Base-by-base conservation (phyloP, 306 rosid species). In the Fagus sylvatica region DNA sequence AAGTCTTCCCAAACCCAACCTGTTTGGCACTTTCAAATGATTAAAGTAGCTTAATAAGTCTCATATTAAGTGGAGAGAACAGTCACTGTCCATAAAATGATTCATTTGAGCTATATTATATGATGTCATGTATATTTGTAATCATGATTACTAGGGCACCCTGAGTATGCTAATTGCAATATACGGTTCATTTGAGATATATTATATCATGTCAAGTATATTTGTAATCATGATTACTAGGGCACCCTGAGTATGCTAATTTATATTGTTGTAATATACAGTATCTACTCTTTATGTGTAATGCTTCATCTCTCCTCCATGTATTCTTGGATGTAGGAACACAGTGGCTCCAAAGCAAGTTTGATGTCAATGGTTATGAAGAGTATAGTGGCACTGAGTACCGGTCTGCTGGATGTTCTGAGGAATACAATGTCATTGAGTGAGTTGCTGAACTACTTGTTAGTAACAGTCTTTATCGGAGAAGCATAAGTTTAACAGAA, bases 381-480 rank as follows among this genome's bases (percentile, higher is more conserved):
- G 98, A 94, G 87, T 94, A 79, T 75, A 89, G 98, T 51, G 97
- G 98, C 69, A 82, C 79, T 0, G 98, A 91, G 82, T 90, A 91
- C 85, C 96, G 91, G 13, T 94, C 97, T 76, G 96, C 97, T 77
- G 98, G 98, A 79, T 94, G 97, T 84, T 74, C 96, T 1, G 98
- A 94, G 88, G 98, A 90, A 85, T 94, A 94, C 78, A 68, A 72
- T 69, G 86, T 94, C 69, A 77, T 89, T 30, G 85, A 86, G 98
- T 94, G 82, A 84, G 94, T 87, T 78, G 65, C 64, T 53, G 40
- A 46, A 76, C 54, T 32, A 32, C 46, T 69, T 67, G 48, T 62
- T 34, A 43, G 68, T 16, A 42, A 54, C 37, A 5, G 30, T 65
- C 41, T 36, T 86, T 51, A n/a, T 67, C 41, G 40, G 13, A 43